Evolutionary conservation across 129 eudicot species (phyloP).

Genomic region (sunflower (Helianthus annuus)): DNA sequence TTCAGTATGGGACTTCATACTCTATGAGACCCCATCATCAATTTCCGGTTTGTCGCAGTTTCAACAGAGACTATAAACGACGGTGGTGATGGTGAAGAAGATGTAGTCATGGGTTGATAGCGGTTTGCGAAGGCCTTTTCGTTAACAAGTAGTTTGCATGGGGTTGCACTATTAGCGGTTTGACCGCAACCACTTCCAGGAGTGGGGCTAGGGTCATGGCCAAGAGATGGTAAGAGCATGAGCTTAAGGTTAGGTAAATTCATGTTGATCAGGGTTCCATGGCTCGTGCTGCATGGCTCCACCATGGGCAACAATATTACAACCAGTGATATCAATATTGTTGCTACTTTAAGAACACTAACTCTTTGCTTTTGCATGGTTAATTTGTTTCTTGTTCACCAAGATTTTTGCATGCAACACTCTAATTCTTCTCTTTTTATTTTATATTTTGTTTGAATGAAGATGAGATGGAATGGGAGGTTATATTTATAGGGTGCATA

Average conservation of each 20-base stretch:
- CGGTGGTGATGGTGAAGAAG: neutral
- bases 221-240: conserved; percentile 17
- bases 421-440: neutral
- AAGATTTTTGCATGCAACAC: conserved; percentile 13
- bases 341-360: neutral
- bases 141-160: neutral
- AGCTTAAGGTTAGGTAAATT: neutral
- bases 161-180: conserved; percentile 5
- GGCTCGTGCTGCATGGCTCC: conserved; percentile 6
- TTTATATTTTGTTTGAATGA: neutral
- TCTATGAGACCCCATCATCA: conserved; percentile 5
- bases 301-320: conserved; percentile 16
- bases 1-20: neutral
- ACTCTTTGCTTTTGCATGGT: conserved; percentile 22
- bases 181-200: conserved; percentile 25
- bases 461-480: neutral
- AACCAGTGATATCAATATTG: conserved; percentile 10
- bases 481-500: conserved; percentile 7
- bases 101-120: neutral
- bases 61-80: neutral
- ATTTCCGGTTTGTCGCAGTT: conserved; percentile 6
- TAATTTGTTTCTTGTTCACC: conserved; percentile 1
- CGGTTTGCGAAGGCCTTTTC: neutral
- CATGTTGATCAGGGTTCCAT: neutral
- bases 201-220: neutral